Evolutionary conservation across 2,329 filamentous ascomycete species (phyloP), one percentile per base, ranked within the genome.

Genomic region (Podosphaera fusca): DNA sequence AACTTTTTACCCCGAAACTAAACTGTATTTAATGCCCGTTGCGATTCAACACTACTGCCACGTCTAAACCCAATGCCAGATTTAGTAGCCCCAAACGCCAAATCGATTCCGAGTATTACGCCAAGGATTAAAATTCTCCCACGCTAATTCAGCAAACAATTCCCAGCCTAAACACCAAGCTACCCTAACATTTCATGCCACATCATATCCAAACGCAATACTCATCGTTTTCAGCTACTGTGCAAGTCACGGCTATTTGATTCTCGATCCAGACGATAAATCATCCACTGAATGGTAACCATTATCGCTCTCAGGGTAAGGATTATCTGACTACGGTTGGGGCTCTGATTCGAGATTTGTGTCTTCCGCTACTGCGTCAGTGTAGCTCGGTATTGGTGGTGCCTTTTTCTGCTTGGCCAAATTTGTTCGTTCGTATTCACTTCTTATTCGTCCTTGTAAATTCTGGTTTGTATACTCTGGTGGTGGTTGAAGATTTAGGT

Each of bases 391-490:
- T 56, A 68, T 68, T 34, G 67, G 67, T 30, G 66, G 67, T 33
- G 66, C 63, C 47, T 57, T 63, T 56, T 61, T 63, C 38, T 63
- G 57, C 56, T 63, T 62, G 58, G 78, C 76, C 56, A 80, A 64
- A 2, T 77, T 76, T 2, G 73, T 71, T 51, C 73, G 70, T 57
- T 81, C 79, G 62, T 72, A 76, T 35, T 79, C 78, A 35, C 61
- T 75, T 78, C 57, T 71, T 70, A 36, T 73, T 72, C 2, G 73
- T 55, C 78, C 78, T 7, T 81, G 82, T 42, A 77, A 73, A 10
- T 77, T 75, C 0, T 81, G 81, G 63, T 81, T 84, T 3, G 79
- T 78, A 62, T 86, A 86, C 63, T 85, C 81, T 4, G 82, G 82
- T n/a, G 82, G 82, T 4, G 80, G 81, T 61, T 79, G 76, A 2